A percentile compares a stretch with the other conserved stretches of the same genome.
Conservation (phyloP, 2,329 filamentous ascomycete genomes). For the Ascochyta koolunga region DNA sequence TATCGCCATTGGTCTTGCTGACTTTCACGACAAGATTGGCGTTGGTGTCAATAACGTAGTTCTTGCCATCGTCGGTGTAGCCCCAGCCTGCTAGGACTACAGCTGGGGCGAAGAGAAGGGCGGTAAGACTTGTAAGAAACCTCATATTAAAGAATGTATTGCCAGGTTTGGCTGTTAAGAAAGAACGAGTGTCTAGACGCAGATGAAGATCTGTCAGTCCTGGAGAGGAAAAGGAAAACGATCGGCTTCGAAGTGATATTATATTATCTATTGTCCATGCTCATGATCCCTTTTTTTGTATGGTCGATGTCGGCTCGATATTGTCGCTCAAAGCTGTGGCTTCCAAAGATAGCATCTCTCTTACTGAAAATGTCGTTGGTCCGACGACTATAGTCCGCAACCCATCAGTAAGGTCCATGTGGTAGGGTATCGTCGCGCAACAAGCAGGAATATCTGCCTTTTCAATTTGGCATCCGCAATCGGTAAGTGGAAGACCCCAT, state of each 20-base stretch:
- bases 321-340: neutral
- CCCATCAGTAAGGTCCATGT: neutral
- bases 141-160: conserved; percentile 19
- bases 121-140: conserved; percentile 18
- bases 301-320: neutral
- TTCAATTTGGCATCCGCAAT: neutral
- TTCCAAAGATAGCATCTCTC: neutral
- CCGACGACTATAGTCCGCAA: neutral
- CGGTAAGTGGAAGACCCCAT: neutral
- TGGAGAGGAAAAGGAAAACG: neutral
- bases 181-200: neutral
- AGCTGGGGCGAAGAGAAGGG: conserved; percentile 33
- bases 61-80: conserved; percentile 48
- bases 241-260: neutral
- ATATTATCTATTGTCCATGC: neutral
- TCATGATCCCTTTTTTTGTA: neutral
- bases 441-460: neutral
- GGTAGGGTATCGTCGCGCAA: neutral
- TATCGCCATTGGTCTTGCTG: conserved; percentile 61
- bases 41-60: conserved; percentile 48
- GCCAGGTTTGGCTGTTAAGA: neutral
- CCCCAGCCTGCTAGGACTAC: conserved; percentile 49
- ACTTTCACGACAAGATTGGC: conserved; percentile 36
- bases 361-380: neutral
- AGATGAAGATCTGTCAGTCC: neutral